Conservation (phyloP, 148 eudicot genomes). For the Fallopia convolvulus region DNA sequence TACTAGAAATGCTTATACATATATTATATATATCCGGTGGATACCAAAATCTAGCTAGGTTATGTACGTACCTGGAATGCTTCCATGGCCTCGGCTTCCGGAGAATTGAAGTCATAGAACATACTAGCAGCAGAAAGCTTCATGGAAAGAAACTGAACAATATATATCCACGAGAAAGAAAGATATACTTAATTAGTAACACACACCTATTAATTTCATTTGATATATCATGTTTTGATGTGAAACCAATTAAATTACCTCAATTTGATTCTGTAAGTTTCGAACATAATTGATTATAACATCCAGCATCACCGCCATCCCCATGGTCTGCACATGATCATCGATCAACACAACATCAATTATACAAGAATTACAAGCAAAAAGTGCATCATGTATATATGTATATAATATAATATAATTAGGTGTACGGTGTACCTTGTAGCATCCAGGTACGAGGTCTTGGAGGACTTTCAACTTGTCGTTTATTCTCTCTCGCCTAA, state of each 20-base stretch:
- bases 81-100: constrained; percentile 64
- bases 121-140: constrained; percentile 91
- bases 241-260: constrained; percentile 24
- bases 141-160: constrained; percentile 71
- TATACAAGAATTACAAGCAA: not conserved
- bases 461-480: constrained; percentile 14
- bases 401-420: too few relatives aligned
- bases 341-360: not conserved
- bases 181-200: not conserved
- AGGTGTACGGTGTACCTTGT: not conserved
- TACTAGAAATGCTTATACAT: not conserved
- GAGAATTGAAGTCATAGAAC: constrained; percentile 75
- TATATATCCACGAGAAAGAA: not conserved
- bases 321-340: constrained; percentile 56
- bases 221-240: not conserved
- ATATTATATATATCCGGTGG: too few relatives aligned
- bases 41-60: too few relatives aligned
- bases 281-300: constrained; percentile 72
- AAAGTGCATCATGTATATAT: not conserved
- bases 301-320: constrained; percentile 90
- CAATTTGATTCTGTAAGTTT: constrained; percentile 80
- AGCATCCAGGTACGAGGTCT: constrained; percentile 12
- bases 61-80: constrained; percentile 38
- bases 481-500: constrained; percentile 15
- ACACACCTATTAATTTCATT: too few relatives aligned